Conservation (phyloP, 495 filamentous ascomycete genomes). For the Hypoxylon lienhwacheense region DNA sequence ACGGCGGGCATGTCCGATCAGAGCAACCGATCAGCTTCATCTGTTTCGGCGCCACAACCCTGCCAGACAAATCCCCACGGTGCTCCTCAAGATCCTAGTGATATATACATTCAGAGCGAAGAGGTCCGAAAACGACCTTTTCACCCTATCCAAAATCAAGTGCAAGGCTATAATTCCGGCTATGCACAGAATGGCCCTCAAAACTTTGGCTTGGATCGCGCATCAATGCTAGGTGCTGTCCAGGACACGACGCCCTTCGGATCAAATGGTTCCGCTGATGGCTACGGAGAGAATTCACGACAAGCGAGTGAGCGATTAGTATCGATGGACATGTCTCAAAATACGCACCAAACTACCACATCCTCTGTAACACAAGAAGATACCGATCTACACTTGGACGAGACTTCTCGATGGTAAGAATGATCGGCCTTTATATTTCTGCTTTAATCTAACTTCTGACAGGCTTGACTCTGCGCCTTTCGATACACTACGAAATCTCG, state of each 20-base stretch:
- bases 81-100: conserved; percentile 37
- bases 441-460: conserved; percentile 5
- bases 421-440: background rate
- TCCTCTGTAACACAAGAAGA: conserved; percentile 2
- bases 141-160: conserved; percentile 23
- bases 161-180: conserved; percentile 10
- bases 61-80: conserved; percentile 34
- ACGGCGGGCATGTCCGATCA: conserved; percentile 5
- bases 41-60: conserved; percentile 9
- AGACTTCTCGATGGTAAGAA: conserved; percentile 38
- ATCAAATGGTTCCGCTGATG: conserved; percentile 29
- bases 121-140: conserved; percentile 35
- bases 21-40: conserved; percentile 18
- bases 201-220: conserved; percentile 11
- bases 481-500: conserved; percentile 38
- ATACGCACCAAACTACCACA: conserved; percentile 11
- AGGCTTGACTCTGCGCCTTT: conserved; percentile 38
- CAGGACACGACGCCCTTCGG: conserved; percentile 23
- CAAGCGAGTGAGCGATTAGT: conserved; percentile 9
- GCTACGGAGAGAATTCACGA: conserved; percentile 13
- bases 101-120: conserved; percentile 39
- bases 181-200: conserved; percentile 12
- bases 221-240: conserved; percentile 4
- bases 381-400: conserved; percentile 23
- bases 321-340: conserved; percentile 9